Conservation (phyloP, 2,329 filamentous ascomycete genomes). For the Botrytis elliptica region DNA sequence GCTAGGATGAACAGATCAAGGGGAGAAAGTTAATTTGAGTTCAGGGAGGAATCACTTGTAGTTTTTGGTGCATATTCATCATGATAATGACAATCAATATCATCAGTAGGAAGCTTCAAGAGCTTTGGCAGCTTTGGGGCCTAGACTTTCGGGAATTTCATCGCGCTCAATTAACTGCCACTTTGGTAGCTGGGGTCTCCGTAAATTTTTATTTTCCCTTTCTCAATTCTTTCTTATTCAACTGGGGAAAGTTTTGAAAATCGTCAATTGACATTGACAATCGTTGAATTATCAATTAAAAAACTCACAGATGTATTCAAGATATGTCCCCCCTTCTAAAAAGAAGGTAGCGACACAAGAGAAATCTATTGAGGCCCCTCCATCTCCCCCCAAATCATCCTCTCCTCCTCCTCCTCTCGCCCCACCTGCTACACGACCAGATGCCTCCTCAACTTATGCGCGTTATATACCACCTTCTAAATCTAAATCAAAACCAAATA, state of each 20-base stretch:
- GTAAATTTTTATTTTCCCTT: conserved; percentile 24
- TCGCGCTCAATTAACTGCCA: not conserved
- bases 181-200: not conserved
- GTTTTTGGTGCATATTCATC: not conserved
- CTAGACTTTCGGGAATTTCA: not conserved
- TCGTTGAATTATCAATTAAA: conserved; percentile 20
- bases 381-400: conserved; percentile 8
- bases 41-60: not conserved
- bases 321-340: conserved; percentile 37
- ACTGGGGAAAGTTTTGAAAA: not conserved
- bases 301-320: conserved; percentile 36
- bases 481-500: not conserved
- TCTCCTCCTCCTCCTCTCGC: conserved; percentile 18
- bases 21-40: not conserved
- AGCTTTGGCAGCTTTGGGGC: not conserved
- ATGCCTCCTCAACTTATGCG: conserved; percentile 37
- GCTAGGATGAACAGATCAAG: not conserved
- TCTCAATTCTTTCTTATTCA: not conserved
- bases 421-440: conserved; percentile 28
- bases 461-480: conserved; percentile 38
- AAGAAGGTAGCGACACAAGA: conserved; percentile 23
- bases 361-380: not conserved
- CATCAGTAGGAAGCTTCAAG: not conserved
- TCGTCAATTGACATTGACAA: not conserved
- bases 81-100: not conserved